Evolutionary conservation across 2,329 filamentous ascomycete species (phyloP).

Genomic region (Penicillium sp.): DNA sequence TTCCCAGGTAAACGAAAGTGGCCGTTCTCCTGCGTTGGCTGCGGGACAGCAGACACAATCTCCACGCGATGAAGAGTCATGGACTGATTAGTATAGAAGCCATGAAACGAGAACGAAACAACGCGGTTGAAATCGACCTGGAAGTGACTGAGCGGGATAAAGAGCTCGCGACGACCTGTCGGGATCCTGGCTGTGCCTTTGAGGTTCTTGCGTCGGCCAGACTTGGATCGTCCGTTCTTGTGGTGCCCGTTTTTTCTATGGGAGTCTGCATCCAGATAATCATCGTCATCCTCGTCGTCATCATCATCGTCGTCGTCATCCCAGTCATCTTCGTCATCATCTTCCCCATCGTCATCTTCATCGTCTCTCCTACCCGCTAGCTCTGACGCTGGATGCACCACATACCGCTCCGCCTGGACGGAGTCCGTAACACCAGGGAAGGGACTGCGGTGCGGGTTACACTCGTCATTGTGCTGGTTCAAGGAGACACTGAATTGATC

Average conservation of each 20-base stretch:
- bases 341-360: background rate
- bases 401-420: constrained; percentile 61
- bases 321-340: background rate
- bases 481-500: constrained; percentile 62
- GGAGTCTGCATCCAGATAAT: background rate
- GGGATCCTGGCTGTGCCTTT: background rate
- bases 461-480: constrained; percentile 63
- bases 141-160: constrained; percentile 65
- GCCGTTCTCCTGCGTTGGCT: constrained; percentile 17
- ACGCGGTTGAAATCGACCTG: constrained; percentile 55
- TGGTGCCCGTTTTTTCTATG: background rate
- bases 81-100: constrained; percentile 55
- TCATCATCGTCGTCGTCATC: background rate
- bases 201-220: background rate
- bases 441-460: constrained; percentile 54
- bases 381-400: constrained; percentile 8
- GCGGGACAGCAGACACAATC: constrained; percentile 55
- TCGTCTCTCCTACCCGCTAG: background rate
- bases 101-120: constrained; percentile 60
- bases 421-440: constrained; percentile 67
- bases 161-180: constrained; percentile 49
- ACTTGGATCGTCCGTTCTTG: background rate
- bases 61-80: constrained; percentile 58
- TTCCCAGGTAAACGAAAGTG: constrained; percentile 56
- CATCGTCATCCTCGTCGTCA: background rate